Percentiles rank a stretch among this genome's conserved stretches.
Conservation (phyloP, 352 stramenopile species). For the Phytophthora pini region DNA sequence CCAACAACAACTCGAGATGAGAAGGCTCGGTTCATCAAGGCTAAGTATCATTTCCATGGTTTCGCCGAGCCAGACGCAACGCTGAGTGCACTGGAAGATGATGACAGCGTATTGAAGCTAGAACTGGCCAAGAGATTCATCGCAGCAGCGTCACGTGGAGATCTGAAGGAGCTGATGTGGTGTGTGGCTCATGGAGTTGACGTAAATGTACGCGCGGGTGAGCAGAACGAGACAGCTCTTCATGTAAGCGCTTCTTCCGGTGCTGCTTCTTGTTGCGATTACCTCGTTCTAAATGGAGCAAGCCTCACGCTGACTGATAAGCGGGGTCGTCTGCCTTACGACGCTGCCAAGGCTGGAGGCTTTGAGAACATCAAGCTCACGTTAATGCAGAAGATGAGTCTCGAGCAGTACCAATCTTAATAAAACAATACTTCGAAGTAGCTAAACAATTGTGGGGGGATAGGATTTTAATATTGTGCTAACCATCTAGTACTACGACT, state of each 20-base stretch:
- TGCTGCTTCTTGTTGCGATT: conserved; percentile 66
- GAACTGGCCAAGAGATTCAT: conserved; percentile 61
- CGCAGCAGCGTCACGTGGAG: conserved; percentile 40
- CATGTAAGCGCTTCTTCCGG: conserved; percentile 54
- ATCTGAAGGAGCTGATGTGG: conserved; percentile 75
- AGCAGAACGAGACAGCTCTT: conserved; percentile 64
- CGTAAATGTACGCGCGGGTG: conserved; percentile 61
- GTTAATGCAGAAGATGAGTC: conserved; percentile 77
- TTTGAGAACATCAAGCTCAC: conserved; percentile 70
- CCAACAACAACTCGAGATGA: conserved; percentile 61
- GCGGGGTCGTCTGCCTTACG: conserved; percentile 57
- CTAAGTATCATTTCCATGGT: conserved; percentile 85
- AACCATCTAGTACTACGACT: conserved; percentile 23
- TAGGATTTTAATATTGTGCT: conserved; percentile 22
- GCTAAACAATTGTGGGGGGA: not conserved
- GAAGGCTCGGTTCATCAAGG: conserved; percentile 85
- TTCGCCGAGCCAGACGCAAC: conserved; percentile 54
- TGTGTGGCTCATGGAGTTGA: conserved; percentile 83
- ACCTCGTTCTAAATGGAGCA: conserved; percentile 81
- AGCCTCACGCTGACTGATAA: conserved; percentile 63
- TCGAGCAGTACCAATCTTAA: conserved; percentile 69
- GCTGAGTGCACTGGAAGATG: conserved; percentile 31
- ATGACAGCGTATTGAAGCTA: conserved; percentile 27
- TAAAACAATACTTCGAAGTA: not conserved
- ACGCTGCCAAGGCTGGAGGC: conserved; percentile 62